phyloP scores from a whole-genome alignment of 805 yeast genomes.

The Suhomyces emberorum region DNA sequence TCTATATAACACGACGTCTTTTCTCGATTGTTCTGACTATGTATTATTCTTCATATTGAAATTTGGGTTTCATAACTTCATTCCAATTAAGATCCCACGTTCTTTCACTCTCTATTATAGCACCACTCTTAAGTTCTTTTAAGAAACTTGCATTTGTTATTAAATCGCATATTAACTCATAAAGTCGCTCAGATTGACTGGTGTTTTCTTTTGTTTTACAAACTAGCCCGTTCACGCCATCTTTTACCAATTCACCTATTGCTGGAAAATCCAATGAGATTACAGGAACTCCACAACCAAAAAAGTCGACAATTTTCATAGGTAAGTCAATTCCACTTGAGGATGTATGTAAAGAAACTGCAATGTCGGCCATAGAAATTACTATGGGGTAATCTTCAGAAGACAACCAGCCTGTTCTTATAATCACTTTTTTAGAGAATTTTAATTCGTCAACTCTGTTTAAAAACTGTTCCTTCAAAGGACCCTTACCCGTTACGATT shows the following conservation, averaged over 20 bases:
- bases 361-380: conserved; percentile 76
- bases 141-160: conserved; percentile 31
- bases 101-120: conserved; percentile 59
- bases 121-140: conserved; percentile 57
- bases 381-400: conserved; percentile 76
- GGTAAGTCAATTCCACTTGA: conserved; percentile 94
- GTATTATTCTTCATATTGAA: conserved; percentile 15
- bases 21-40: too few species aligned
- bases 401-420: conserved; percentile 73
- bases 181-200: conserved; percentile 22
- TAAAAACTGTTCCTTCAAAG: conserved; percentile 57
- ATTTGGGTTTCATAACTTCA: conserved; percentile 34
- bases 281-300: conserved; percentile 95
- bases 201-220: conserved; percentile 22
- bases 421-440: conserved; percentile 47
- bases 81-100: conserved; percentile 82
- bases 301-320: conserved; percentile 94
- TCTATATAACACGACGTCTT: too few species aligned
- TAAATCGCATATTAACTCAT: conserved; percentile 22
- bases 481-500: conserved; percentile 97
- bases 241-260: conserved; percentile 69
- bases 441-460: conserved; percentile 40
- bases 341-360: conserved; percentile 86
- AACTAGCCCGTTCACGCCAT: conserved; percentile 65
- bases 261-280: conserved; percentile 75